Evolutionary conservation across 768 basidiomycete genomes (phyloP).

Genomic region (Psilocybe cubensis): DNA sequence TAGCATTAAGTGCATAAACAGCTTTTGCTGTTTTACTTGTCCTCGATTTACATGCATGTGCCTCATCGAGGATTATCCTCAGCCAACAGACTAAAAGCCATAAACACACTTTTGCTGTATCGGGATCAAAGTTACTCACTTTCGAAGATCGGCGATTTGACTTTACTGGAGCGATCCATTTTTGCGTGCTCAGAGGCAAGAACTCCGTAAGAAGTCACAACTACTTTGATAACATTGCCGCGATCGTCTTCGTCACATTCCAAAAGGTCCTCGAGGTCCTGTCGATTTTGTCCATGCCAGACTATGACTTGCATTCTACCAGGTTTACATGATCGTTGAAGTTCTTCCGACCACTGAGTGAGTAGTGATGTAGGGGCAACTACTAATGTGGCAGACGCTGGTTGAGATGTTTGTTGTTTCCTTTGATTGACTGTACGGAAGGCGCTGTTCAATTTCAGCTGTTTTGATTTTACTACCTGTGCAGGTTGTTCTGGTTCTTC

Average conservation of each 20-base stretch:
- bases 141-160: slow-evolving; percentile 69
- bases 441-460: slow-evolving; percentile 63
- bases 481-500: slow-evolving; percentile 38
- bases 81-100: slow-evolving; percentile 72
- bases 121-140: slow-evolving; percentile 41
- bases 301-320: slow-evolving; percentile 68
- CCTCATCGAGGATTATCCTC: slow-evolving; percentile 88
- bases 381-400: slow-evolving; percentile 75
- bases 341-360: slow-evolving; percentile 92
- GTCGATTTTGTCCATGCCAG: slow-evolving; percentile 89
- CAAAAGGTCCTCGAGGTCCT: slow-evolving; percentile 65
- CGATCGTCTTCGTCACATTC: slow-evolving; percentile 53
- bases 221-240: slow-evolving; percentile 64
- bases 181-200: slow-evolving; percentile 88
- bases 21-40: slow-evolving; percentile 87
- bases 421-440: slow-evolving; percentile 53
- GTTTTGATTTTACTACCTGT: slow-evolving; percentile 47
- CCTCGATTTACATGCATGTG: slow-evolving; percentile 92
- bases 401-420: slow-evolving; percentile 30
- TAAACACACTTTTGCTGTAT: background rate
- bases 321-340: slow-evolving; percentile 80
- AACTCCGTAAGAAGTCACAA: slow-evolving; percentile 92
- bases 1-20: slow-evolving; percentile 80
- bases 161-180: slow-evolving; percentile 51
- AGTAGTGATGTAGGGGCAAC: slow-evolving; percentile 92